These are phyloP conservation scores for Candida mesenterica DNA, from an alignment of 1,139 yeast genomes.

Conservation along the genomic window DNA sequence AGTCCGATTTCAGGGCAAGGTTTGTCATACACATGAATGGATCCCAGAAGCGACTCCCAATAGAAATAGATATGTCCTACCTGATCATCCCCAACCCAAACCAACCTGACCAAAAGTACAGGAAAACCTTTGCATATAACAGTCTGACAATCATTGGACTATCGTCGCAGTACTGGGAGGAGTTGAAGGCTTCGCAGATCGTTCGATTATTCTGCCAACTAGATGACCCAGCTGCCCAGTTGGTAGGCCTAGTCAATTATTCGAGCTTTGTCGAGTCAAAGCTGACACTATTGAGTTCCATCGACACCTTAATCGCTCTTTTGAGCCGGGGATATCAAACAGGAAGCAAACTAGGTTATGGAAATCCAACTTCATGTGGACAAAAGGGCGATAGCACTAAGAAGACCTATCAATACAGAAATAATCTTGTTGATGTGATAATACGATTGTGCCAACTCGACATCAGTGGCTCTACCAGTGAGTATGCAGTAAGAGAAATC, in stretches of 20 bases:
- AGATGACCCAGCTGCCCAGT: conserved; percentile 35
- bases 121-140: conserved; percentile 20
- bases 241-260: conserved; percentile 35
- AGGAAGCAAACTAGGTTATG: conserved; percentile 28
- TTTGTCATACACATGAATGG: conserved; percentile 27
- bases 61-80: conserved; percentile 30
- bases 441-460: conserved; percentile 23
- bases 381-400: conserved; percentile 19
- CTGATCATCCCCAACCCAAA: conserved; percentile 25
- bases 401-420: conserved; percentile 34
- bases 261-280: conserved; percentile 22
- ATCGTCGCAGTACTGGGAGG: conserved; percentile 31
- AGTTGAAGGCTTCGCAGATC: conserved; percentile 34
- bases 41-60: conserved; percentile 18
- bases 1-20: conserved; percentile 45
- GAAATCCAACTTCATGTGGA: conserved; percentile 33
- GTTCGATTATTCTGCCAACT: conserved; percentile 31
- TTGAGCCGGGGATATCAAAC: conserved; percentile 29
- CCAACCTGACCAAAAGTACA: conserved; percentile 13
- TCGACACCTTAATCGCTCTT: conserved; percentile 22
- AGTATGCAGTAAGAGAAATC: conserved; percentile 24
- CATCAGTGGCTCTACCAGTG: conserved; percentile 16
- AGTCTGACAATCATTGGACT: conserved; percentile 22
- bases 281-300: conserved; percentile 15
- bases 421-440: conserved; percentile 33